Base-by-base conservation (phyloP, 2,329 filamentous ascomycete genomes). In the Pyrenochaeta sp. region DNA sequence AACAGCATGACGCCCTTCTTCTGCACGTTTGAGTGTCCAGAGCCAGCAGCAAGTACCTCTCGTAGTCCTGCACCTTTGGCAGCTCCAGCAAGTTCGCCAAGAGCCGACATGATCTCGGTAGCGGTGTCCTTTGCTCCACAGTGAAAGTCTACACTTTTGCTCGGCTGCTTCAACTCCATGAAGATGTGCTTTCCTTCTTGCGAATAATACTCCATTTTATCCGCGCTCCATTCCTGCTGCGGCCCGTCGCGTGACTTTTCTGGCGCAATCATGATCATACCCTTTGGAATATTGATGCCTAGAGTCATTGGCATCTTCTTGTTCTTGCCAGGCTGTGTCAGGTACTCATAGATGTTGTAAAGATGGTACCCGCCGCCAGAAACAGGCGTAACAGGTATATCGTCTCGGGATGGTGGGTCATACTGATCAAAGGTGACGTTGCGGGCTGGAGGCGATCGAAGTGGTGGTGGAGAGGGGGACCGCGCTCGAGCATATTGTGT, bases 221-320 rank as follows among this genome's bases (percentile, higher is more conserved):
- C 93, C 0, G 92, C 94, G 1, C 89, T 90, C 95, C 95, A 99
- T 76, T 96, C 93, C 71, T 96, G 89, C 54, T 91, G 88, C 3
- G 90, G 89, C 1, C 92, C 93, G 73, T 97, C 92, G 57, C 87
- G 84, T 44, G 87, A 83, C 72, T 90, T 91, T 72, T 96, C 94
- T 0, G 94, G 93, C 0, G 92, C 90, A 66, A 99, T 91, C 77
- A 97, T 87, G 63, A 99, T 96, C 29, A 89, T 86, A 33, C 93
- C 93, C 14, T 91, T 96, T 42, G 89, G 88, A 50, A 95, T 82
- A 72, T 98, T 97, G 69, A 98, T 89, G n/a, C 94, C 94, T 32
- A 98, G 77, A 0, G 91, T 97, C n/a, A 92, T 97, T 1, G 94
- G 92, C 91, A 97, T 95, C 79, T 98, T 98, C 82, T 97, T 97